These are phyloP conservation scores for Debaryomyces hansenii DNA, from an alignment of 805 yeast species.

Conservation along the genomic window DNA sequence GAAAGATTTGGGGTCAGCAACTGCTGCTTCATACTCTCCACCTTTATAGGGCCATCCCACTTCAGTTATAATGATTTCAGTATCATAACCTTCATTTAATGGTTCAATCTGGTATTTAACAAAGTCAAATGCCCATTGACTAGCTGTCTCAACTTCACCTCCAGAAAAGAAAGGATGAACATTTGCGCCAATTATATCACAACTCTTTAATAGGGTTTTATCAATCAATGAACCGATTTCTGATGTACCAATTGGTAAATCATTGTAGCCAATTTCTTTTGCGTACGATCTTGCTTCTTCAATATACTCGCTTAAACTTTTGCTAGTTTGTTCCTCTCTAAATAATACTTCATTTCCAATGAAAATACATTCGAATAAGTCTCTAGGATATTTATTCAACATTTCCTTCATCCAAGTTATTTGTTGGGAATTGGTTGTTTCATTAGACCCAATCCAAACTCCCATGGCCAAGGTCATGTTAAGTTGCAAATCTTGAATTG, in stretches of 20 bases:
- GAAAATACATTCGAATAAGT: constrained; percentile 49
- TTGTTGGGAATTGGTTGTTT: constrained; percentile 46
- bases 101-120: constrained; percentile 46
- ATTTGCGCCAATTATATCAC: constrained; percentile 63
- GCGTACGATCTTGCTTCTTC: constrained; percentile 40
- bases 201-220: constrained; percentile 34
- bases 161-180: constrained; percentile 73
- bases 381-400: constrained; percentile 43
- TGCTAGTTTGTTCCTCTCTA: constrained; percentile 46
- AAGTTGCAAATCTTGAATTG: constrained; percentile 50
- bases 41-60: constrained; percentile 76
- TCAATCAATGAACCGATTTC: constrained; percentile 54
- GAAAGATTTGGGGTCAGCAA: constrained; percentile 45
- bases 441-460: constrained; percentile 56
- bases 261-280: constrained; percentile 25
- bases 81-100: constrained; percentile 19
- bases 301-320: constrained; percentile 42
- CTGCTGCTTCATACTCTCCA: constrained; percentile 46
- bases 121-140: constrained; percentile 54
- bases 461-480: constrained; percentile 62
- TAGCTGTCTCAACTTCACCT: constrained; percentile 43
- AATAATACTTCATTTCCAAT: constrained; percentile 66
- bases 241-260: constrained; percentile 60
- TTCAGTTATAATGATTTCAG: constrained; percentile 52
- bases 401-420: constrained; percentile 44